Evolutionary conservation across 1,284 basidiomycete genomes (phyloP), one percentile per base, ranked within the genome.

Genomic region (Schizopora paradoxa): DNA sequence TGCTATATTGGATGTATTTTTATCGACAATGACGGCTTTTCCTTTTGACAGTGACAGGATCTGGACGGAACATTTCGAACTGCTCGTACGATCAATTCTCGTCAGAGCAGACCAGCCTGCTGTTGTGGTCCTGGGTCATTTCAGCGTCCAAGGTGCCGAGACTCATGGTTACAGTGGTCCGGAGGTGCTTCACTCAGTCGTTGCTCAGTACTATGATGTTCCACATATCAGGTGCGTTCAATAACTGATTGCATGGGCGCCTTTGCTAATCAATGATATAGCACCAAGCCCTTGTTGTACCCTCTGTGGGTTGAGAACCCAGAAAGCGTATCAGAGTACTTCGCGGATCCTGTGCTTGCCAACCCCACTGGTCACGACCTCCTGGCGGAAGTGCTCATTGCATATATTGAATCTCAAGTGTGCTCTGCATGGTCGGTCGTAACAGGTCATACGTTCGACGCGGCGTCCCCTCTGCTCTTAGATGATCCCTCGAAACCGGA

Each of bases 201-300:
- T 96, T 3, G 89, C 93, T 0, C 91, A 94, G 61, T 96, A 92
- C 67, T 97, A 97, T 68, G 93, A 97, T 60, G 77, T 96, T 23
- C 91, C 93, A 0, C 89, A 96, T 62, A 70, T 97, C 58, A 79
- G 76, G 81, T 79, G 26, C 38, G 68, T 55, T 3, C 11, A 22
- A 5, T n/a, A 13, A 4, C 29, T 37, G 26, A 31, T 35, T 34
- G n/a, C 31, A 13, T 13, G 27, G 13, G 25, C 26, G 5, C 18
- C 11, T 14, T 26, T 10, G 2, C n/a, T 29, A 33, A 27, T 29
- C 28, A 46, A 16, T 25, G 13, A 26, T 35, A 26, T 51, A 90
- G 83, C 62, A 77, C 80, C 50, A 94, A 94, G 66, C 78, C 90
- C 7, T 64, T 88, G 28, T 64, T 94, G 3, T 94, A 91, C 66